Evolutionary conservation across 179 eudicot genomes (phyloP).

Genomic region (Amaranthus tricolor): DNA sequence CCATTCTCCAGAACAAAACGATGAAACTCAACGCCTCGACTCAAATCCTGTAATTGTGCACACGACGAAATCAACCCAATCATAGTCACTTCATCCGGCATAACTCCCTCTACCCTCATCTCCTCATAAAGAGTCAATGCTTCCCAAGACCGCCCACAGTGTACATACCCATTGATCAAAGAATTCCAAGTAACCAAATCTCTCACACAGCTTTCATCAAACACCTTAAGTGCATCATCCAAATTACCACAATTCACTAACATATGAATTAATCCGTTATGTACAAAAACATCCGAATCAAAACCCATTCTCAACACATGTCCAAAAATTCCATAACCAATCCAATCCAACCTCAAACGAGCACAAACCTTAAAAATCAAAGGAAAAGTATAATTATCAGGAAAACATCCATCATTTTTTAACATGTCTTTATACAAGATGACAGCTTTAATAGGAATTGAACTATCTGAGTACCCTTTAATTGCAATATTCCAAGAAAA

Average conservation of each 20-base stretch:
- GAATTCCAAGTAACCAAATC: conserved; percentile 94
- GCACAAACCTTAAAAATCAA: conserved; percentile 64
- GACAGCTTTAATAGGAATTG: conserved; percentile 34
- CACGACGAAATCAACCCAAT: conserved; percentile 63
- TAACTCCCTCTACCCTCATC: conserved; percentile 50
- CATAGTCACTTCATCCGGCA: conserved; percentile 79
- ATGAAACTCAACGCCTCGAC: conserved; percentile 57
- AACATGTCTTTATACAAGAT: conserved; percentile 61
- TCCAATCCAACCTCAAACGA: conserved; percentile 28
- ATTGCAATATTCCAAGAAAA: conserved; percentile 77
- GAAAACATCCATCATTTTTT: conserved; percentile 29
- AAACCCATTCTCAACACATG: conserved; percentile 65
- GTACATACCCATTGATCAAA: conserved; percentile 79
- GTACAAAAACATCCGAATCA: conserved; percentile 51
- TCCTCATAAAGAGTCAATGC: conserved; percentile 53
- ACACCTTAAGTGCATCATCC: conserved; percentile 57
- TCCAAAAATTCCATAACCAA: conserved; percentile 56
- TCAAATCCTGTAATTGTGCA: conserved; percentile 61
- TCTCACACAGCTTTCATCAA: conserved; percentile 70
- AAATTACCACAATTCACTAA: conserved; percentile 51
- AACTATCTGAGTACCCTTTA: conserved; percentile 49
- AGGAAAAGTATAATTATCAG: conserved; percentile 76
- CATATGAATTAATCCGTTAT: conserved; percentile 64
- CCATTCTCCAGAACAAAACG: conserved; percentile 29
- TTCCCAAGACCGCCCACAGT: conserved; percentile 47